Conservation (phyloP, 306 rosid genomes). For the Rubus parviflorus region DNA sequence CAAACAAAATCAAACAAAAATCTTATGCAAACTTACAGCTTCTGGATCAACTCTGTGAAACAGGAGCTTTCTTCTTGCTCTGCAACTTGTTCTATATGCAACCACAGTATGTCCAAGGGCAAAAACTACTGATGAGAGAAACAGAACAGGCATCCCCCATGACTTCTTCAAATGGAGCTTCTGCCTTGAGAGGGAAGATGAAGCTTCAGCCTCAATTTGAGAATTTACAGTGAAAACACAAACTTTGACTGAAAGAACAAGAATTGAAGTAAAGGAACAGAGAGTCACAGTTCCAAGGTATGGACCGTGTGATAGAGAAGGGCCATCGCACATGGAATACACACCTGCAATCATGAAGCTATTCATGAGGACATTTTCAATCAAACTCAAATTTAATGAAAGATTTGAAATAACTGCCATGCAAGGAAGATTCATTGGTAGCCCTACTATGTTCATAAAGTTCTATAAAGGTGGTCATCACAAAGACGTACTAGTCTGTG, state of each 20-base stretch:
- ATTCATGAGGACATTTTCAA: conserved; percentile 6
- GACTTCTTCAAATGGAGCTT: conserved; percentile 91
- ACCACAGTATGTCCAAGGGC: conserved; percentile 96
- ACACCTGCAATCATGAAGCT: conserved; percentile 59
- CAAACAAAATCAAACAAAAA: neutral
- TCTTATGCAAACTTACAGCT: conserved; percentile 55
- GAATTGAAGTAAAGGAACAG: conserved; percentile 69
- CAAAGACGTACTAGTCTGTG: neutral
- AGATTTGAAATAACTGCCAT: neutral
- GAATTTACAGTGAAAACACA: conserved; percentile 86
- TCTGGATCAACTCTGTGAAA: conserved; percentile 92
- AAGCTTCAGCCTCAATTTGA: conserved; percentile 82
- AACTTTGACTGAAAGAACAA: conserved; percentile 81
- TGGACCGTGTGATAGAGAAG: conserved; percentile 94
- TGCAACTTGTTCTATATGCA: conserved; percentile 97
- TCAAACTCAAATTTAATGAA: neutral
- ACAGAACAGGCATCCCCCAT: conserved; percentile 98
- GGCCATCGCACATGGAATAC: conserved; percentile 87
- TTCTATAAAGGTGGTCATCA: no score
- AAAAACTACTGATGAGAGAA: conserved; percentile 88
- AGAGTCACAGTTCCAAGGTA: conserved; percentile 91
- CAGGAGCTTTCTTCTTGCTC: conserved; percentile 86
- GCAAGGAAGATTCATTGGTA: neutral
- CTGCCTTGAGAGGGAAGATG: conserved; percentile 69
- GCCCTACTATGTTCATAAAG: neutral